phyloP scores from a whole-genome alignment of 1,284 basidiomycete genomes.

The Sanghuangporus baumii region DNA sequence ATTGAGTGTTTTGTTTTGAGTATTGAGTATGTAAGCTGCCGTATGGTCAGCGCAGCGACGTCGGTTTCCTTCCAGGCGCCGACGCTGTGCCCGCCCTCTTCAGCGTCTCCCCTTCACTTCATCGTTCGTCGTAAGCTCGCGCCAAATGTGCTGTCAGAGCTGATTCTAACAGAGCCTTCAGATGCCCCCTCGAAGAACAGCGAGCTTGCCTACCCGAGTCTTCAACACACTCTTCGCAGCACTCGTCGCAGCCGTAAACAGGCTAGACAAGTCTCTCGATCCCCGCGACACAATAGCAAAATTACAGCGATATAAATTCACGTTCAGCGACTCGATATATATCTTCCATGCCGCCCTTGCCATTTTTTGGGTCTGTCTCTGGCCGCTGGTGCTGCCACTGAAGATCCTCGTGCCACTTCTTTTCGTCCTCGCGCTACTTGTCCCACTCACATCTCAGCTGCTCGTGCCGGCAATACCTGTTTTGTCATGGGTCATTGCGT shows the following conservation, averaged over 20 bases:
- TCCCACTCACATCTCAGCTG: conserved; percentile 92
- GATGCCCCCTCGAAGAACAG: conserved; percentile 6
- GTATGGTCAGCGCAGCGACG: neutral
- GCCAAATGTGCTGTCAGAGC: neutral
- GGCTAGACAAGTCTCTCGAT: conserved; percentile 74
- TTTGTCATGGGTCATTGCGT: conserved; percentile 80
- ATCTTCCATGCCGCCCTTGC: conserved; percentile 62
- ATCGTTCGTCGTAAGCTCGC: neutral
- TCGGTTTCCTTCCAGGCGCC: neutral
- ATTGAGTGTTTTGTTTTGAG: neutral
- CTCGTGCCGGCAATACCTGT: conserved; percentile 87
- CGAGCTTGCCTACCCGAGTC: neutral
- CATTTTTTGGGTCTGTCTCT: conserved; percentile 72
- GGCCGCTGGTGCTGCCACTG: conserved; percentile 68
- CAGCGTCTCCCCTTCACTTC: neutral
- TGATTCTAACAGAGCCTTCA: neutral
- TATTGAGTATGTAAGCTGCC: neutral
- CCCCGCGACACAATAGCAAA: conserved; percentile 64
- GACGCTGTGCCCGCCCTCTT: neutral
- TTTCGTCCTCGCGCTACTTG: conserved; percentile 63
- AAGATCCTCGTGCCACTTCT: conserved; percentile 80
- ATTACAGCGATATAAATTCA: conserved; percentile 57
- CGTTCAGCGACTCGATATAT: conserved; percentile 54
- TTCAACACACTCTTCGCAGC: conserved; percentile 37
- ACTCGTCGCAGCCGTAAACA: conserved; percentile 51